Evolutionary conservation across 2,329 filamentous ascomycete species (phyloP), one percentile per base, ranked within the genome.

Genomic region (Neopestalotiopsis rosae): DNA sequence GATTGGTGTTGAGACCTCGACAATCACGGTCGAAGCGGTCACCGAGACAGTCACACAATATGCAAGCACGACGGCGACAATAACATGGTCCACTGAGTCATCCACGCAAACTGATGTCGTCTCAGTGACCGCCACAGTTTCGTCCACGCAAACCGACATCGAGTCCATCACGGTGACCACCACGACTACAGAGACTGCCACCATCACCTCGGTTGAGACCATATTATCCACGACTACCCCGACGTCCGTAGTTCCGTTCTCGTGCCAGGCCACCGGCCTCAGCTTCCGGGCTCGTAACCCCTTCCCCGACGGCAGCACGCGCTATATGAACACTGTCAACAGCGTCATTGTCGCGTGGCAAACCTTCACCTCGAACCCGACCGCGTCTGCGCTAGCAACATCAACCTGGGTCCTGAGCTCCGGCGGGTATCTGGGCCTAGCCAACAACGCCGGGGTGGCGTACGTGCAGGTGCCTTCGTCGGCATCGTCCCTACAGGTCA

Each of bases 211-310:
- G 57, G 28, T 14, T 20, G 57, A 24, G 57, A 59, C 57, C 5
- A 14, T 59, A 10, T 12, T 28, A 20, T 14, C 24, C n/a, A 59
- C 57, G 17, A 59, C 13, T 7, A 59, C 57, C n/a, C 57, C 57
- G 0, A 59, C 57, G 24, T 59, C 57, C 57, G 57, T 59, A 6
- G 57, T 59, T 24, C 13, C 6, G 57, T 28, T 28, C 24, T 59
- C 57, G 57, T 59, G 57, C 57, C 57, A 59, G 57, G 57, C 57
- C 13, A 59, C n/a, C n/a, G 57, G 57, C 20, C 20, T 59, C 57
- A 59, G 13, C 30, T 59, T 59, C 13, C 57, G 57, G 57, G 24
- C 30, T 14, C 57, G 57, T 5, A 28, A 14, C 24, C 57, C 57
- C 13, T 24, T 24, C 13, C 17, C 57, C 24, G 57, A 59, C 57